Base-by-base conservation (phyloP, 2,329 filamentous ascomycete species). In the Rugonectria rugulosa region DNA sequence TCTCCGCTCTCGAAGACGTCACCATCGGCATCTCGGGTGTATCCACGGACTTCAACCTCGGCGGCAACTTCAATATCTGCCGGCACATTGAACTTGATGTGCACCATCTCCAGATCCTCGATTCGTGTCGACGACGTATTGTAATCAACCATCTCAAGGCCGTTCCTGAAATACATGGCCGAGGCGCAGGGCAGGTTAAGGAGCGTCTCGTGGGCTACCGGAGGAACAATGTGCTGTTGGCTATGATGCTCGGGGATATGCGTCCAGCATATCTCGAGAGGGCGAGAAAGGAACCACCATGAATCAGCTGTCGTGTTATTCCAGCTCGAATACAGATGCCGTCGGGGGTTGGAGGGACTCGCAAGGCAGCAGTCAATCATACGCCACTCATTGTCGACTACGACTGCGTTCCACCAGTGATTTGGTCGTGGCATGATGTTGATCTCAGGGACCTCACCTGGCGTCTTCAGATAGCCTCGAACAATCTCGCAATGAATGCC, bases 321-420 rank as follows among this genome's bases (percentile, higher is more conserved):
- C 21, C 83, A 83, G 64, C 84, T 90, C 12, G 92, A 96, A 74
- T 96, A 98, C 26, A 87, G 79, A 14, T 79, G 81, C 42, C 96
- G 85, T 53, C 85, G 87, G 9, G 95, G 94, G 67, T 98, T 92
- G 0, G 94, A 97, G 11, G 94, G 93, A 60, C 89, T 93, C 4
- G 95, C 92, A 42, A 99, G 80, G 29, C 92, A 96, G 72, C 92
- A 95, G 73, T 99, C 95, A 78, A 99, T 91, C 62, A 98, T 90
- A 45, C 95, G 89, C 95, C 95, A 99, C 75, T 97, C 92, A 19
- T 90, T 89, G 72, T 99, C 95, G 8, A 97, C 88, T 29, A 97
- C 78, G 15, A 98, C 91, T 1, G 92, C 88, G 66, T 99, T 99
- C 95, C 95, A 99, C 87, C 90, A 98, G 75, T 99, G 95, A 68